phyloP scores from a whole-genome alignment of 306 rosid genomes.

The Dryas alaskensis region DNA sequence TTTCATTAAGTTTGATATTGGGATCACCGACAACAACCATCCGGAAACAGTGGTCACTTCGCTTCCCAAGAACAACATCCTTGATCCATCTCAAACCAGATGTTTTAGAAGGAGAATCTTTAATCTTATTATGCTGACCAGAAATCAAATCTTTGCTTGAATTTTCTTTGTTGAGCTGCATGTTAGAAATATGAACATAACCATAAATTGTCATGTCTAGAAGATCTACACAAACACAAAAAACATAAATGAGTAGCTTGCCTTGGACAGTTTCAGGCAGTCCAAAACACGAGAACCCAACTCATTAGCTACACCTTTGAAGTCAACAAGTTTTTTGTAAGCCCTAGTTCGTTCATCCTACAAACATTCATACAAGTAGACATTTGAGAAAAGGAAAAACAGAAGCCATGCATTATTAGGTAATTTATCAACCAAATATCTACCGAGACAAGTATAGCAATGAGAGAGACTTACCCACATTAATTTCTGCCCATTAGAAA shows the following conservation, averaged over 20 bases:
- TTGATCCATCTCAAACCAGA: constrained; percentile 94
- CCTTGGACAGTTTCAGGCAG: constrained; percentile 85
- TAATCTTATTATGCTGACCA: constrained; percentile 47
- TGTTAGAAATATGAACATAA: constrained; percentile 31
- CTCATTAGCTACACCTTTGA: constrained; percentile 76
- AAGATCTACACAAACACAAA: constrained; percentile 20
- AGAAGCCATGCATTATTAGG: constrained; percentile 7
- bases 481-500: constrained; percentile 57
- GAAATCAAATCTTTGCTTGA: constrained; percentile 46
- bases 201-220: constrained; percentile 25
- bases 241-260: constrained; percentile 31
- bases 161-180: constrained; percentile 76
- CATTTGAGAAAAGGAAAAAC: constrained; percentile 25
- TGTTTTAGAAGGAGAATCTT: constrained; percentile 62
- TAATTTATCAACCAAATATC: constrained; percentile 21
- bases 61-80: constrained; percentile 91
- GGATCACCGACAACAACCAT: constrained; percentile 91
- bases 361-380: constrained; percentile 29
- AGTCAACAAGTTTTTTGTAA: constrained; percentile 71
- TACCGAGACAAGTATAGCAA: constrained; percentile 11
- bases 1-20: constrained; percentile 66
- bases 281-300: constrained; percentile 78
- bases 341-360: constrained; percentile 84
- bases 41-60: constrained; percentile 79
- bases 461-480: constrained; percentile 54